Conservation (phyloP, 768 basidiomycete genomes). For the Pleurotus tuoliensis region DNA sequence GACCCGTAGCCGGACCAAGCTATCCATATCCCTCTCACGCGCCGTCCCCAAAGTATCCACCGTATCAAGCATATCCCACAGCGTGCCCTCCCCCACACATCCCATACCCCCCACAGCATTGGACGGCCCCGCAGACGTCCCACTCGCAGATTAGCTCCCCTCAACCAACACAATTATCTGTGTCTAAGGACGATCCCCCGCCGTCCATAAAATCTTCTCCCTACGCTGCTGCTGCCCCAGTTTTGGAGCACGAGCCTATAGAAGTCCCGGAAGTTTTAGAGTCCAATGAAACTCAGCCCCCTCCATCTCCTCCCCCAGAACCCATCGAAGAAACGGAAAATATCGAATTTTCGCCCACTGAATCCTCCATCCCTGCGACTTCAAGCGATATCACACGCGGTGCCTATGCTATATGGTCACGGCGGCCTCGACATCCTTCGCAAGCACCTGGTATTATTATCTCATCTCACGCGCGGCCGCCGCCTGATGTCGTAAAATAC, state of each 20-base stretch:
- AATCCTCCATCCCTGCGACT: constrained; percentile 1
- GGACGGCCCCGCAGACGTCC: not conserved
- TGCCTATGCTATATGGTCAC: constrained; percentile 68
- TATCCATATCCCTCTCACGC: constrained; percentile 32
- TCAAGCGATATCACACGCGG: constrained; percentile 11
- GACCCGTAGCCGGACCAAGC: constrained; percentile 30
- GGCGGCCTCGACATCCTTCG: constrained; percentile 61
- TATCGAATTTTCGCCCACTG: not conserved
- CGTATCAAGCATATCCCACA: constrained; percentile 18
- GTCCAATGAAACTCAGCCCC: not conserved
- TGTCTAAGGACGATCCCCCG: constrained; percentile 22
- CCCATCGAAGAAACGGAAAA: constrained; percentile 3
- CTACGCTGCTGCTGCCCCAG: not conserved
- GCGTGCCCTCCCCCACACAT: constrained; percentile 30
- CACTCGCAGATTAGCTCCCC: constrained; percentile 38
- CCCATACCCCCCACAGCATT: constrained; percentile 27
- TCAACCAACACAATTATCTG: constrained; percentile 60
- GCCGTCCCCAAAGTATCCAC: constrained; percentile 26
- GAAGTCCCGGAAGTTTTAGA: not conserved
- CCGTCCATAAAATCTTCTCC: not conserved
- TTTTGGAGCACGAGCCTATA: not conserved
- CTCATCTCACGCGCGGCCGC: constrained; percentile 59
- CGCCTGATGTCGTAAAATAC: constrained; percentile 48
- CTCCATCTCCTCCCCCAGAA: constrained; percentile 13
- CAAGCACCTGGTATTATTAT: constrained; percentile 70